Evolutionary conservation across 2,329 filamentous ascomycete genomes (phyloP), one percentile per base, ranked within the genome.

Genomic region (Dichotomopilus funicola): DNA sequence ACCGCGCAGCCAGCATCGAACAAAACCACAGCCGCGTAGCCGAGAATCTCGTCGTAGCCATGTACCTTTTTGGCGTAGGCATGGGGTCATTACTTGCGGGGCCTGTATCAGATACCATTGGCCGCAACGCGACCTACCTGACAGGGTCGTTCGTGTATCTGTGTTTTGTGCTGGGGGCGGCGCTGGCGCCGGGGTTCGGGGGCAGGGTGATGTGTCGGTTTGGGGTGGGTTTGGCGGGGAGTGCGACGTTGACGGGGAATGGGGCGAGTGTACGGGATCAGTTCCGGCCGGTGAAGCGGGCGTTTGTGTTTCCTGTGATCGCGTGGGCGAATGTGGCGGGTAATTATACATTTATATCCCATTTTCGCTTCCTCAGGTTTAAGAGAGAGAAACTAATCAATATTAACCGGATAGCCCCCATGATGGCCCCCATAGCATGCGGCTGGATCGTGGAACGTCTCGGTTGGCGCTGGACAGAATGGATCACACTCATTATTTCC

Each of bases 271-370:
- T 78, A 65, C 60, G 74, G 7, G 77, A 79, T 61, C 66, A 79
- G 37, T 79, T 74, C 64, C 70, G 67, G 44, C 71, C 75, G 0
- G 65, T 76, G 35, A 76, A 80, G 59, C 69, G 75, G 49, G 75
- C 75, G 0, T 75, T 73, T 49, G 72, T 72, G 8, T 80, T 80
- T 55, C 78, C 77, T 0, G 62, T 79, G 2, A 78, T 77, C 51
- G 73, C 77, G 1, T 75, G 73, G 62, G 70, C 72, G 0, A 72
- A 73, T 4, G 72, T 74, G 43, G 61, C 66, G 1, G 69, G 70
- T 49, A 62, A 57, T 62, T 59, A 63, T 0, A 5, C 19, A 27
- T 27, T 27, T 27, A 27, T 40, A 8, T 35, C 11, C 6, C 44
- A 34, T 8, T 31, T 38, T 41, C 4, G 27, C 43, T 49, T 1